These are phyloP conservation scores for Leishmania major DNA, from an alignment of 208 protist genomes.

Conservation along the genomic window DNA sequence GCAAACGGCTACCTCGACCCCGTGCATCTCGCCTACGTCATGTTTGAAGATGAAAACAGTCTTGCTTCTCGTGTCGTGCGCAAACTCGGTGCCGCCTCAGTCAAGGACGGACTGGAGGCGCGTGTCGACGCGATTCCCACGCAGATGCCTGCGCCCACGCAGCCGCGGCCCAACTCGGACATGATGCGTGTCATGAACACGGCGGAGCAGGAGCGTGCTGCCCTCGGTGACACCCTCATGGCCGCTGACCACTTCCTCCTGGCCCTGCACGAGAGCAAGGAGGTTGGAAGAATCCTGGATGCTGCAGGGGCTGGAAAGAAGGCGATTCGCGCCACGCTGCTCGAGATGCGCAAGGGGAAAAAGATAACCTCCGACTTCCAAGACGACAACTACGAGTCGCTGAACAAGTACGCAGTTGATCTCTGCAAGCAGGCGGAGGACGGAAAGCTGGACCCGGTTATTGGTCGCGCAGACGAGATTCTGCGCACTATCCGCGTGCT, in stretches of 20 bases:
- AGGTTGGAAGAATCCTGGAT: constrained; percentile 66
- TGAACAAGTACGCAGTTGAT: constrained; percentile 98
- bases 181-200: constrained; percentile 81
- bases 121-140: constrained; percentile 50
- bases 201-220: constrained; percentile 77
- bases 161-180: constrained; percentile 71
- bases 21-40: constrained; percentile 53
- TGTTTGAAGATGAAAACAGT: constrained; percentile 68
- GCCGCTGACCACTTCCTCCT: constrained; percentile 86
- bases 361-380: constrained; percentile 83
- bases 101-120: constrained; percentile 55
- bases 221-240: constrained; percentile 72
- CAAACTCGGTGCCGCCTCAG: constrained; percentile 54
- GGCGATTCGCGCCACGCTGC: constrained; percentile 53
- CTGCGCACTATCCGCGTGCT: constrained; percentile 97
- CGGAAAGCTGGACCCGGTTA: constrained; percentile 98
- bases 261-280: constrained; percentile 61
- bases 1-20: constrained; percentile 69
- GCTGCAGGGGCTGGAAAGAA: constrained; percentile 65
- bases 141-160: constrained; percentile 64
- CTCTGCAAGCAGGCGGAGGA: constrained; percentile 93
- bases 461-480: constrained; percentile 99
- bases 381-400: constrained; percentile 88
- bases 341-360: constrained; percentile 87
- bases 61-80: constrained; percentile 66